These are phyloP conservation scores for Prunus yedoensis DNA, from an alignment of 331 rosid species.

Conservation along the genomic window DNA sequence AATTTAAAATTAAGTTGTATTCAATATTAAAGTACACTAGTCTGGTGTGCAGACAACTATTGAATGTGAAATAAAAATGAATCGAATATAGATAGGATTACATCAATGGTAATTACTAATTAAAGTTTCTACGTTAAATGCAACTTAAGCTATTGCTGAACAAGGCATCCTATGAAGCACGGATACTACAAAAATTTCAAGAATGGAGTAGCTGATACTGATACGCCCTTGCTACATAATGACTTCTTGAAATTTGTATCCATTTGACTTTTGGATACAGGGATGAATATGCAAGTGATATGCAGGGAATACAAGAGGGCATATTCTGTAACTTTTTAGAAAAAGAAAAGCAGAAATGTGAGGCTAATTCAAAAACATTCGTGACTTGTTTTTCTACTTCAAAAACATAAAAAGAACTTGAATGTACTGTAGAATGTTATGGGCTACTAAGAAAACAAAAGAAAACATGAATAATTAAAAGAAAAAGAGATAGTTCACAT, in stretches of 20 bases:
- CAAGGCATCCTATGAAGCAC: not conserved
- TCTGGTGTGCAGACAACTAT: not conserved
- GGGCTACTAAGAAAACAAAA: not conserved
- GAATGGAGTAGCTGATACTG: not conserved
- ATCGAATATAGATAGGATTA: not conserved
- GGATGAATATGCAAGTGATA: not conserved
- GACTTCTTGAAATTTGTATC: not conserved
- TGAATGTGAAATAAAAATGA: not conserved
- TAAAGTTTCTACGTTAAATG: not conserved
- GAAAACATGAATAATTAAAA: not conserved
- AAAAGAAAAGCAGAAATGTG: not conserved
- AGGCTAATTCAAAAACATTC: not conserved
- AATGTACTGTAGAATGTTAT: not conserved
- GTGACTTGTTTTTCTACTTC: not conserved
- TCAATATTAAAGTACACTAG: not conserved
- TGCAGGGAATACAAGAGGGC: not conserved
- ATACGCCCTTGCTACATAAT: not conserved
- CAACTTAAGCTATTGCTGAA: not conserved
- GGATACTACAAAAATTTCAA: not conserved
- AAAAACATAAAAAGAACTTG: not conserved
- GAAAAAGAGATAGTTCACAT: not conserved
- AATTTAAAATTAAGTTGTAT: not conserved
- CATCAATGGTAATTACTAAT: not conserved
- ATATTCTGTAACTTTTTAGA: not conserved
- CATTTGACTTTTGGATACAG: not conserved